Conservation (phyloP, 495 filamentous ascomycete species). For the Tetracladium setigerum region DNA sequence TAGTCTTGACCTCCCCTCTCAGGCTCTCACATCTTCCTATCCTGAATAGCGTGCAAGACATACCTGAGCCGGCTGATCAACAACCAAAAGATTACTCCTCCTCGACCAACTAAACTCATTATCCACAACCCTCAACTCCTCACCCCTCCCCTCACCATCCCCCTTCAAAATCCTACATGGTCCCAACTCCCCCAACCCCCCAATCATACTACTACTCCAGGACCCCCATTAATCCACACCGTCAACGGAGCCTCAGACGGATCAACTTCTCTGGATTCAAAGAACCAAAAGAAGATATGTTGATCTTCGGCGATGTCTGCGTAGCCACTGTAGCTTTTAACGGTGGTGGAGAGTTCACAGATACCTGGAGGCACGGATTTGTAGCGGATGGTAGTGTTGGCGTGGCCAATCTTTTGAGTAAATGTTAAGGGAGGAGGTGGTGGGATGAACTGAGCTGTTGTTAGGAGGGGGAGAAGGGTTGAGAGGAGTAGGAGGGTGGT, state of each 20-base stretch:
- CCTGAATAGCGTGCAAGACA: background rate
- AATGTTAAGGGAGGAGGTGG: constrained; percentile 43
- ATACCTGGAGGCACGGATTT: constrained; percentile 56
- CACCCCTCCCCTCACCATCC: constrained; percentile 38
- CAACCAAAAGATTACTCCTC: constrained; percentile 47
- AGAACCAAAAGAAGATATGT: constrained; percentile 64
- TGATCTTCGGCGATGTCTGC: constrained; percentile 52
- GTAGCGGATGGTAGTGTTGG: constrained; percentile 47
- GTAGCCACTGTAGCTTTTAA: constrained; percentile 62
- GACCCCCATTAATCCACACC: constrained; percentile 56
- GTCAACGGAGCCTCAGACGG: constrained; percentile 49
- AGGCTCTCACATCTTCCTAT: too few relatives aligned
- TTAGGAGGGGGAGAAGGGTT: too few relatives aligned
- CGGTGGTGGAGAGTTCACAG: constrained; percentile 56
- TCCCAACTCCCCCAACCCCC: constrained; percentile 53
- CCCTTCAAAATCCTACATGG: constrained; percentile 41
- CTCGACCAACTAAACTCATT: constrained; percentile 57
- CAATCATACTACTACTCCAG: constrained; percentile 53
- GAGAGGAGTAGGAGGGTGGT: too few relatives aligned
- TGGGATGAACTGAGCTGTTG: constrained; percentile 48
- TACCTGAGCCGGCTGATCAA: constrained; percentile 49
- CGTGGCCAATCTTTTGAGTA: constrained; percentile 37
- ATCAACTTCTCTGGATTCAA: constrained; percentile 47
- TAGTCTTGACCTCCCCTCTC: too few relatives aligned
- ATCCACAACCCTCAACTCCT: constrained; percentile 4